Conservation (phyloP, 371 early-diverging fungal species). For the Mucor saturninus region DNA sequence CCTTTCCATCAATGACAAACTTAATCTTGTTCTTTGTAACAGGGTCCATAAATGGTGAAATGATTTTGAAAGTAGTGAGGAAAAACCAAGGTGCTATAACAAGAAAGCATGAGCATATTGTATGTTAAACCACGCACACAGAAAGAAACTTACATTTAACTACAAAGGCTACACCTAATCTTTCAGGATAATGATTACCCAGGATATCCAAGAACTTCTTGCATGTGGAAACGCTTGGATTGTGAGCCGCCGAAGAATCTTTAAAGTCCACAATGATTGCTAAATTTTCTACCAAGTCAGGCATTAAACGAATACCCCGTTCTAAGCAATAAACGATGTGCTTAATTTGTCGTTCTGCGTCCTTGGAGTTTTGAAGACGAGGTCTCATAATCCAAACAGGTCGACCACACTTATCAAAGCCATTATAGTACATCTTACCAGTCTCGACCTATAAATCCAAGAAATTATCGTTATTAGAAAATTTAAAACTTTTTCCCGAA, state of each 20-base stretch:
- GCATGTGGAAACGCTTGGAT: conserved; percentile 74
- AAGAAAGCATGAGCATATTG: neutral
- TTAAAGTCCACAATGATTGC: conserved; percentile 84
- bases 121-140: neutral
- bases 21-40: conserved; percentile 87
- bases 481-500: conserved; percentile 7
- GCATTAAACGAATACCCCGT: conserved; percentile 80
- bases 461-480: neutral
- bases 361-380: conserved; percentile 81
- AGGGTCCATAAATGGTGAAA: conserved; percentile 90
- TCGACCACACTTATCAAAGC: conserved; percentile 74
- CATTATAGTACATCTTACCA: conserved; percentile 84
- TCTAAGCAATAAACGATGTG: conserved; percentile 83
- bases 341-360: conserved; percentile 76
- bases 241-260: conserved; percentile 67
- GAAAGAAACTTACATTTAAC: conserved; percentile 46
- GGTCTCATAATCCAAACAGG: conserved; percentile 78
- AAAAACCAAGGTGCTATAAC: conserved; percentile 86
- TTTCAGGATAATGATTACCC: conserved; percentile 88
- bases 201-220: conserved; percentile 80
- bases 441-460: conserved; percentile 58
- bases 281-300: conserved; percentile 69
- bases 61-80: conserved; percentile 75
- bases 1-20: conserved; percentile 72
- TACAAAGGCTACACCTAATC: conserved; percentile 62